A percentile compares a stretch with the other conserved stretches of the same genome.
Evolutionary conservation across 129 eudicot species (phyloP).

Genomic region (Daucus carota): DH1_v3.0 NC_030385.2:45803001-45803500

Average conservation of each 20-base stretch:
- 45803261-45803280: constrained; percentile 79
- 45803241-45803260: constrained; percentile 75
- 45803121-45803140: constrained; percentile 10
- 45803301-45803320: constrained; percentile 66
- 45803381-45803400: constrained; percentile 80
- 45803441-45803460: background rate
- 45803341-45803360: constrained; percentile 83
- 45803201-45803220: constrained; percentile 37
- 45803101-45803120: background rate
- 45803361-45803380: constrained; percentile 72
- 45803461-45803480: too few species aligned
- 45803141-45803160: constrained; percentile 61
- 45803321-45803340: constrained; percentile 65
- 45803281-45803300: constrained; percentile 69
- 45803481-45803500: background rate
- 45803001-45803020: background rate
- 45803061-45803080: background rate
- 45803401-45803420: constrained; percentile 88
- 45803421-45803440: constrained; percentile 26
- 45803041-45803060: constrained; percentile 7
- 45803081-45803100: background rate
- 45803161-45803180: background rate
- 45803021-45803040: constrained; percentile 8
- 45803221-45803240: constrained; percentile 79
- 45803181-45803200: background rate